These are phyloP conservation scores for Pseudoperonospora humuli DNA, from an alignment of 352 stramenopile genomes.

Conservation along the genomic window DNA sequence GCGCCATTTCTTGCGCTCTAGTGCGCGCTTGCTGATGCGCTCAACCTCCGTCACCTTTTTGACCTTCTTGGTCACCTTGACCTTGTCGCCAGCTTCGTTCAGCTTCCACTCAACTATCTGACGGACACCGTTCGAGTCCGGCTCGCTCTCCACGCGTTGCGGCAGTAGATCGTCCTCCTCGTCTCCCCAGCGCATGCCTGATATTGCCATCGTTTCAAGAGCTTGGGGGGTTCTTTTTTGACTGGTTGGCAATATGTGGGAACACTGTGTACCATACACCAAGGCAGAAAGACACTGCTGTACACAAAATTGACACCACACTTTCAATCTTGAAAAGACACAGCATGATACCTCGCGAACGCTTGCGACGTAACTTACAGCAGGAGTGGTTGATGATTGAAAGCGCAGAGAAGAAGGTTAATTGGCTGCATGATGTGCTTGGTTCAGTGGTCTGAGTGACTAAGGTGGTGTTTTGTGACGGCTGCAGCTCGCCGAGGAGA, in stretches of 20 bases:
- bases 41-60: constrained; percentile 83
- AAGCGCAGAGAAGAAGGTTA: too few species aligned
- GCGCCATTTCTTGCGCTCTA: constrained; percentile 77
- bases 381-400: too few species aligned
- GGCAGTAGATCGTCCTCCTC: constrained; percentile 77
- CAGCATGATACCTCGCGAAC: too few species aligned
- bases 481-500: too few species aligned
- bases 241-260: not conserved
- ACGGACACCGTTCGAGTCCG: constrained; percentile 71
- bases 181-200: constrained; percentile 59
- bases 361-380: too few species aligned
- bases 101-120: constrained; percentile 88
- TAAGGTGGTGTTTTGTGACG: too few species aligned
- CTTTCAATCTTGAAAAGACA: too few species aligned
- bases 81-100: constrained; percentile 84
- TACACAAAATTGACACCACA: too few species aligned
- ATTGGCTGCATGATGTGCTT: too few species aligned
- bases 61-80: constrained; percentile 88
- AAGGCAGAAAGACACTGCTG: not conserved
- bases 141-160: constrained; percentile 74
- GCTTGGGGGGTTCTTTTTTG: not conserved
- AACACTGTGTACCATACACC: not conserved
- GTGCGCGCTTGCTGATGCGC: constrained; percentile 72
- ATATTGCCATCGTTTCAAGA: constrained; percentile 60
- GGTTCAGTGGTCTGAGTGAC: too few species aligned